Evolutionary conservation across 345 rosid species (phyloP).

Genomic region (Eucalyptus urophylla): DNA sequence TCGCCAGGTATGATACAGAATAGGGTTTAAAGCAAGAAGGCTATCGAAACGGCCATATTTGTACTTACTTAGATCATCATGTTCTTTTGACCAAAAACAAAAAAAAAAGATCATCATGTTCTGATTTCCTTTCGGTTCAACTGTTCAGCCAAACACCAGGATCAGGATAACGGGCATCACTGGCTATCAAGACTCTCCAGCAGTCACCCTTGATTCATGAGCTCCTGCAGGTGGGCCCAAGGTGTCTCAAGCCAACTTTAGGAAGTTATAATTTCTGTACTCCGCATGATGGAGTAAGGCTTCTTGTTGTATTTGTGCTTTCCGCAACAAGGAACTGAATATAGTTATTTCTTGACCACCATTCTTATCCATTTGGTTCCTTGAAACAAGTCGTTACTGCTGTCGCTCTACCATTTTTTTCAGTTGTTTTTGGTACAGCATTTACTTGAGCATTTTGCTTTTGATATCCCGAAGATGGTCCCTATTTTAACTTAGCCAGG

Average conservation of each 20-base stretch:
- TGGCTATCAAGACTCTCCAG: slow-evolving; percentile 70
- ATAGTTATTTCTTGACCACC: neutral
- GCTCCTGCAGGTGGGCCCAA: neutral
- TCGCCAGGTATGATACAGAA: slow-evolving; percentile 51
- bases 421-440: neutral
- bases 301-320: neutral
- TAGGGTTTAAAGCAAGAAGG: neutral
- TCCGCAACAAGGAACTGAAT: neutral
- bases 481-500: neutral
- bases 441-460: neutral
- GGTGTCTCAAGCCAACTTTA: neutral
- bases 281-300: neutral
- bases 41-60: neutral
- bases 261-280: neutral
- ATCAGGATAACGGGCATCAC: slow-evolving; percentile 78
- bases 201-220: slow-evolving; percentile 29
- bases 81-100: neutral
- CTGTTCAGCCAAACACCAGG: slow-evolving; percentile 77
- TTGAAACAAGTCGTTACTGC: neutral
- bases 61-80: neutral
- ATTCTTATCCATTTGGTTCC: neutral
- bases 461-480: neutral
- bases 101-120: neutral
- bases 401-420: neutral
- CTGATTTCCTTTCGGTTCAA: neutral